Percentiles rank a stretch among this genome's conserved stretches.
Conservation (phyloP, 2,329 filamentous ascomycete species). For the Neopestalotiopsis sp. region DNA sequence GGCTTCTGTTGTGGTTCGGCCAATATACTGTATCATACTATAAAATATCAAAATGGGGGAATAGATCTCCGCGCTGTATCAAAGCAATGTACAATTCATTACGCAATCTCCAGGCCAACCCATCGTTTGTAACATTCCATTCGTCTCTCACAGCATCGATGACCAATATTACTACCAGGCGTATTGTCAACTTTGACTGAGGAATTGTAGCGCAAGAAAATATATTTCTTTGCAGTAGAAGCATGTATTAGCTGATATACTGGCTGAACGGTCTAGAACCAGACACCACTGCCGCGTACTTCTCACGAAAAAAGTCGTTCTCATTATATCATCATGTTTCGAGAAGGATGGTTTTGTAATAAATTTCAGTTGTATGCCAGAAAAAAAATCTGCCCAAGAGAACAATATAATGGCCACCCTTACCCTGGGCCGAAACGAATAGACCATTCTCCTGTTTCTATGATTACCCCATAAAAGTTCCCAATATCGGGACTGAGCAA, state of each 20-base stretch:
- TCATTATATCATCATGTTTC: too few species aligned
- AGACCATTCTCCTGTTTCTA: background rate
- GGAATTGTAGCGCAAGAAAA: too few species aligned
- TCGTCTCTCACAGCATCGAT: background rate
- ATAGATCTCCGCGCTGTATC: conserved; percentile 18
- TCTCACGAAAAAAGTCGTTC: too few species aligned
- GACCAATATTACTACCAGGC: too few species aligned
- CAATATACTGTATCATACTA: conserved; percentile 22
- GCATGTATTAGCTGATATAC: too few species aligned
- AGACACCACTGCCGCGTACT: too few species aligned
- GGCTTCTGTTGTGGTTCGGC: background rate
- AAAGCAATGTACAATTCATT: conserved; percentile 15
- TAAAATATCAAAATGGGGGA: conserved; percentile 17
- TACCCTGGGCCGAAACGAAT: background rate
- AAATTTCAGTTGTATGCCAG: background rate
- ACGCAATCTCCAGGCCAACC: background rate
- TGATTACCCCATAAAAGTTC: background rate
- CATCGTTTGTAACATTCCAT: too few species aligned
- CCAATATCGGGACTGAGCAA: background rate
- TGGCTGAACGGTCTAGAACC: too few species aligned
- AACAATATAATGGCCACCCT: background rate
- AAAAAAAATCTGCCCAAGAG: background rate
- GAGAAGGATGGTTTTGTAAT: too few species aligned
- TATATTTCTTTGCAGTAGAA: too few species aligned
- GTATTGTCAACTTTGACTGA: background rate